Evolutionary conservation across 345 rosid genomes (phyloP).

Genomic region (Raphanus sativus): DNA sequence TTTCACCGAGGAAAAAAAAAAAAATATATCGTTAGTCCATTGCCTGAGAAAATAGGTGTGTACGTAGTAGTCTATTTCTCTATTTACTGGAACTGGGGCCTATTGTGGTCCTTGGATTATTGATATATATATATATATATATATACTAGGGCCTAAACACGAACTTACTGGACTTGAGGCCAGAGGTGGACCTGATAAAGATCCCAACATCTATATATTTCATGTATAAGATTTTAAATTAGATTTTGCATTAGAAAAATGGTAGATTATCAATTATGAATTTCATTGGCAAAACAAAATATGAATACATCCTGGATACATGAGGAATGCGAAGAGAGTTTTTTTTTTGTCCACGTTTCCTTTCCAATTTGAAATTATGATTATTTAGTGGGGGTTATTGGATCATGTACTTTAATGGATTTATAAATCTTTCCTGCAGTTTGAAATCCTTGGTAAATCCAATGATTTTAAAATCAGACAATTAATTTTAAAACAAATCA

Average conservation of each 20-base stretch:
- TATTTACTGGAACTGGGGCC: neutral
- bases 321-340: neutral
- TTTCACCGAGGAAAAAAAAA: no score
- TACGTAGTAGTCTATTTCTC: neutral
- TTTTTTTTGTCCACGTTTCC: neutral
- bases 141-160: neutral
- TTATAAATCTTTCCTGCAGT: no score
- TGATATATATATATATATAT: no score
- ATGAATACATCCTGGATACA: neutral
- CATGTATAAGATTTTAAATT: neutral
- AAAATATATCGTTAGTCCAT: no score
- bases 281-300: neutral
- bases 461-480: no score
- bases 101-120: neutral
- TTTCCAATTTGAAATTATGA: neutral
- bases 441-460: no score
- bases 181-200: neutral
- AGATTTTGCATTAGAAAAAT: neutral
- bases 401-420: no score
- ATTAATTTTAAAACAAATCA: no score
- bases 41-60: slow-evolving; percentile 11
- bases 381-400: no score
- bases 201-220: neutral
- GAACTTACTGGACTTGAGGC: neutral
- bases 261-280: neutral